Conservation (phyloP, 192 early-diverging fungal genomes). For the Podila verticillata region DNA sequence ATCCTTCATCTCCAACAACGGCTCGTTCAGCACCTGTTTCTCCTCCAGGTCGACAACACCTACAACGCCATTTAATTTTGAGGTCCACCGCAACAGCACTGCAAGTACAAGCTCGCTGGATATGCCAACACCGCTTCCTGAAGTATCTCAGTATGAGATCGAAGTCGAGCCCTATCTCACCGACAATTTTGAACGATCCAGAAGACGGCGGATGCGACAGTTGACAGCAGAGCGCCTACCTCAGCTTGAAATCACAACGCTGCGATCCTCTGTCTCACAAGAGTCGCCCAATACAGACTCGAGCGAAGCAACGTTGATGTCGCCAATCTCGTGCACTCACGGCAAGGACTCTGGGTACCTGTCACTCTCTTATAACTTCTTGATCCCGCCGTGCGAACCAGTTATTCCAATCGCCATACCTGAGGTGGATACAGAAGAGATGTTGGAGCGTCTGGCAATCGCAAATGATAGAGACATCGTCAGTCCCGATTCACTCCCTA, state of each 20-base stretch:
- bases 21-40: not conserved
- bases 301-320: conserved; percentile 6
- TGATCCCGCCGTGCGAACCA: not conserved
- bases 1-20: not conserved
- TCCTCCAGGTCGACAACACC: not conserved
- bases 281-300: not conserved
- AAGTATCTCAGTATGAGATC: not conserved
- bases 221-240: not conserved
- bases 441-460: not conserved
- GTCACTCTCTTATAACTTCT: conserved; percentile 1
- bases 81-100: not conserved
- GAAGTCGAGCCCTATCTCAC: not conserved
- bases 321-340: conserved; percentile 9
- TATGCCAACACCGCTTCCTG: not conserved
- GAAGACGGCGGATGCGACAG: not conserved
- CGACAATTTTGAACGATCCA: not conserved
- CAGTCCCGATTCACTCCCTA: not conserved
- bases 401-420: not conserved
- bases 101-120: not conserved
- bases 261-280: not conserved
- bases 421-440: not conserved
- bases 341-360: conserved; percentile 34
- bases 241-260: not conserved
- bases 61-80: not conserved
- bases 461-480: not conserved